phyloP scores from a whole-genome alignment of 768 basidiomycete species.

The Rickenella mellea region DNA sequence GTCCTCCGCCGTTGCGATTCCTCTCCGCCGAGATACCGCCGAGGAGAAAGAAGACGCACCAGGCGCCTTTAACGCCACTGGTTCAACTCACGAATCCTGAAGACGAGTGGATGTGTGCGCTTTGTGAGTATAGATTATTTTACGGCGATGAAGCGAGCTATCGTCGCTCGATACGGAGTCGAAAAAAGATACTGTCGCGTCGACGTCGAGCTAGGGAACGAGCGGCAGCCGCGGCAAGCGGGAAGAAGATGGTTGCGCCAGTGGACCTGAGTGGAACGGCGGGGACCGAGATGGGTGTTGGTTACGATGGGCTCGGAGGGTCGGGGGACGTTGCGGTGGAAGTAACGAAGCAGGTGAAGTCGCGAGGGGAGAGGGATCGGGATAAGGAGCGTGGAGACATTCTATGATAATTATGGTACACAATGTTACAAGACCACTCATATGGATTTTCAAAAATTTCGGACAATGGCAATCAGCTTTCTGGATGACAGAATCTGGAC shows the following conservation, averaged over 20 bases:
- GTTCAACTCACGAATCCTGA: constrained; percentile 33
- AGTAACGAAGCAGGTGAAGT: not conserved
- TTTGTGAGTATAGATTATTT: constrained; percentile 89
- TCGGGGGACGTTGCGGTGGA: not conserved
- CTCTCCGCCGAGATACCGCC: constrained; percentile 59
- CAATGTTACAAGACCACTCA: not conserved
- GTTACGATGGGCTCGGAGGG: too few relatives aligned
- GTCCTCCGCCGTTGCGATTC: constrained; percentile 57
- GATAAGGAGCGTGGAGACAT: not conserved
- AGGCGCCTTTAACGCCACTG: constrained; percentile 24
- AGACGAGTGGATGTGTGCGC: constrained; percentile 92
- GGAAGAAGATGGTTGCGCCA: constrained; percentile 14
- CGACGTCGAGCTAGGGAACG: constrained; percentile 66
- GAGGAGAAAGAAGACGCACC: constrained; percentile 19
- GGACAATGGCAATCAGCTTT: too few relatives aligned
- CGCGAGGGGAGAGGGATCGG: not conserved
- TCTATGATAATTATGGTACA: too few relatives aligned
- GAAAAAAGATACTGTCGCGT: constrained; percentile 71
- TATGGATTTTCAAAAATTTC: too few relatives aligned
- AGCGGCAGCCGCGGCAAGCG: constrained; percentile 46
- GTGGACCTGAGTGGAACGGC: constrained; percentile 11
- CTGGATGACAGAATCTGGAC: too few relatives aligned
- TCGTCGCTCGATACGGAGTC: constrained; percentile 51
- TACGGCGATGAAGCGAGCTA: constrained; percentile 74
- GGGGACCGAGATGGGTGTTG: too few relatives aligned